phyloP scores from a whole-genome alignment of 805 yeast species.

The Yarrowia osloensis region DNA sequence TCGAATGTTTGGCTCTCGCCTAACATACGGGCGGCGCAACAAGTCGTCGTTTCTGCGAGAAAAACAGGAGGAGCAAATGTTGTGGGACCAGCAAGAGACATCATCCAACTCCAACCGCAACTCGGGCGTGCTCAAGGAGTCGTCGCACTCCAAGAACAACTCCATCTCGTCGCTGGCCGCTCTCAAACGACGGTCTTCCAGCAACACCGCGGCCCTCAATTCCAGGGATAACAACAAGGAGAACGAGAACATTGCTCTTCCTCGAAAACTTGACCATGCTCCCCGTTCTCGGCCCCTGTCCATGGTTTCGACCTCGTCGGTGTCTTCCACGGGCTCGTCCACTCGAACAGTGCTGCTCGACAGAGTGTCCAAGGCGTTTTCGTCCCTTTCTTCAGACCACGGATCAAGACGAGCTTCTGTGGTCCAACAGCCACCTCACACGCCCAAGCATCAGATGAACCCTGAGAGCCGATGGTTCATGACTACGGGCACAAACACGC shows the following conservation, averaged over 20 bases:
- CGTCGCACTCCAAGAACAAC: constrained; percentile 26
- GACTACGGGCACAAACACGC: constrained; percentile 24
- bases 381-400: constrained; percentile 29
- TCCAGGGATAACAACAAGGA: neutral
- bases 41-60: constrained; percentile 19
- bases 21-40: constrained; percentile 26
- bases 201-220: neutral
- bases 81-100: constrained; percentile 25
- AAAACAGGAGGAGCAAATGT: constrained; percentile 22
- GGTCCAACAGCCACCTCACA: constrained; percentile 34
- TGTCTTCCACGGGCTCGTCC: constrained; percentile 35
- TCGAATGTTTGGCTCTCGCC: constrained; percentile 18
- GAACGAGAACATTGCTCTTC: constrained; percentile 5
- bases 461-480: constrained; percentile 10
- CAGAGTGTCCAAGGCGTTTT: constrained; percentile 16
- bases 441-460: constrained; percentile 25
- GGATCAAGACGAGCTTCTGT: constrained; percentile 28
- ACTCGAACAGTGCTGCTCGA: constrained; percentile 2
- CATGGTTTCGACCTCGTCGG: constrained; percentile 33
- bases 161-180: constrained; percentile 4
- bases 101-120: neutral
- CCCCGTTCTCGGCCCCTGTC: neutral
- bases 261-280: constrained; percentile 1
- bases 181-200: constrained; percentile 2
- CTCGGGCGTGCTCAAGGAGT: constrained; percentile 19